Evolutionary conservation across 1,284 basidiomycete genomes (phyloP), one percentile per base, ranked within the genome.

Genomic region (Blastosporella zonata): DNA sequence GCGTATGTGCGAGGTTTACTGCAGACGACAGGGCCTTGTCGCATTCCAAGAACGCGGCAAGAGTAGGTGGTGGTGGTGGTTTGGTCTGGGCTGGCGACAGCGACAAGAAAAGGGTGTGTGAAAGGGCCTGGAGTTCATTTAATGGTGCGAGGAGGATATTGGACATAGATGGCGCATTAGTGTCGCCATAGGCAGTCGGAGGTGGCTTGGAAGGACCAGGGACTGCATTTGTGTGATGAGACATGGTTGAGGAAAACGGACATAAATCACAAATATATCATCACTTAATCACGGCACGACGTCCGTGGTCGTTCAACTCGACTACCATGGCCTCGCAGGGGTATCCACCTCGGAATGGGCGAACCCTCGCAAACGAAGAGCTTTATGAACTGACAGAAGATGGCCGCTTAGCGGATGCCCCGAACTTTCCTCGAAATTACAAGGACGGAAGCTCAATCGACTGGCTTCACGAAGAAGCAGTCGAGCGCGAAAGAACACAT

Each of bases 401-500:
- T 43, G 72, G 73, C 1, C 62, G 56, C 23, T 54, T 72, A 29
- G 59, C 56, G 36, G 49, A 65, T 23, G 55, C 56, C 20, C 50
- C 60, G 39, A 59, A 62, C 47, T 55, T 55, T 33, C 57, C 62
- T 9, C 58, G 64, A 46, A 68, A 65, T 54, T 81, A 83, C 56
- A 61, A 69, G 48, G 81, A 84, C 43, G 80, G 81, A 17, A 73
- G 68, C 52, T 77, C 77, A 6, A 82, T 83, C 50, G 85, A 90
- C 67, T 89, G 86, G 86, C 70, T 82, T 46, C 76, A 78, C 45
- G 85, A 88, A 65, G 82, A 87, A 57, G 75, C 77, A 4, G 67
- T 71, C 4, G 85, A 87, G 62, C 77, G 85, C 41, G 73, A 79
- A 52, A 71, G 80, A 53, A 74, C 73, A 50, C 75, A 81, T 49